Base-by-base conservation (phyloP, 495 filamentous ascomycete species). In the Cladorrhinum samala region DNA sequence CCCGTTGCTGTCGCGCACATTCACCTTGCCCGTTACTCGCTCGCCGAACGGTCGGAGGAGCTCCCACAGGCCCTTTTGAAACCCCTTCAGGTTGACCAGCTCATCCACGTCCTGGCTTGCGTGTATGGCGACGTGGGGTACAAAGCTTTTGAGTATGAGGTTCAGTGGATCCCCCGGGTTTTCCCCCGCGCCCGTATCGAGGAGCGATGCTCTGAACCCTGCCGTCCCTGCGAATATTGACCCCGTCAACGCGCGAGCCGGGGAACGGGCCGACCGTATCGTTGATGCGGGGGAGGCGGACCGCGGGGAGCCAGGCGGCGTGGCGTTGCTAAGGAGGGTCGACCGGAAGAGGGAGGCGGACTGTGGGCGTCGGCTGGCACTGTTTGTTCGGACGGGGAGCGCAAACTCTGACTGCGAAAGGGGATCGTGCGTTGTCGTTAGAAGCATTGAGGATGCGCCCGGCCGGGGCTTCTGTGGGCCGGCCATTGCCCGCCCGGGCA, bases 21-120 rank as follows among this genome's bases (percentile, higher is more conserved):
- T 87, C 27, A 98, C 86, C 65, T 91, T 93, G 20, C 93, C 93
- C 30, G 84, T 81, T 0, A 98, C 75, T 36, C 77, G 79, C 66
- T 98, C 93, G n/a, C 92, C 93, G 70, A 91, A 98, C 3, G 92
- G 91, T 43, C 91, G 75, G 30, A 98, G 70, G 48, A 98, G 69
- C 63, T 91, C 87, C 74, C 87, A 83, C 44, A 98, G 78, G 0
- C 91, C 91, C 17, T 79, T 66, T 9, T 11, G 1, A 56, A 97
- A 91, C 16, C 93, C 93, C 72, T 98, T 98, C 53, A 88, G 84
- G 49, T 74, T 77, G 30, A 89, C 78, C 47, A 98, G 66, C 37
- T 86, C 77, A 60, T 97, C 85, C 9, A 88, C 91, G 59, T 96
- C 94, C 16, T 76, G 67, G 1, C 90, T 95, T 14, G 88, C 83